Conservation (phyloP, 129 eudicot genomes). For the Arctium lappa region DNA sequence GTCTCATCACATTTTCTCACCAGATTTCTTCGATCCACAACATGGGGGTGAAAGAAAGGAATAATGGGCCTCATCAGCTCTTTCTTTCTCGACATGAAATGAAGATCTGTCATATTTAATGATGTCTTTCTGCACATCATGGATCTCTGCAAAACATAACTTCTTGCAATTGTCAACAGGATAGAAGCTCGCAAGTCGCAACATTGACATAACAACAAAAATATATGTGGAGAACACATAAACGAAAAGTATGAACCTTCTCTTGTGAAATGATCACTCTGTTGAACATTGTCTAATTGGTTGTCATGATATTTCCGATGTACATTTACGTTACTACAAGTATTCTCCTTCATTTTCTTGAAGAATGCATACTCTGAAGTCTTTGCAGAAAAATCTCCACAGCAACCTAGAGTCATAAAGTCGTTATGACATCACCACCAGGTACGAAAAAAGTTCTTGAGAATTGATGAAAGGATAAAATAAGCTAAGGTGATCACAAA, state of each 20-base stretch:
- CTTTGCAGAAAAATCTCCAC: conserved; percentile 57
- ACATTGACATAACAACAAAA: neutral
- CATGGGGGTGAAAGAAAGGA: conserved; percentile 37
- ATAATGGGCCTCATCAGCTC: conserved; percentile 19
- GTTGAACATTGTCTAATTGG: conserved; percentile 22
- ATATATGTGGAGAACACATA: neutral
- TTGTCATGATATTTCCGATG: conserved; percentile 21
- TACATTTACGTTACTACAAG: conserved; percentile 8
- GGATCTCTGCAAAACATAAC: conserved; percentile 34
- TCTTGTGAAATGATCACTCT: conserved; percentile 14
- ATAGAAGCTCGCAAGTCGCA: neutral
- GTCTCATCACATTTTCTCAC: conserved; percentile 27
- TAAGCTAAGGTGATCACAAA: neutral
- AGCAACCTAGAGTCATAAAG: conserved; percentile 2
- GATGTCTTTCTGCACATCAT: conserved; percentile 18
- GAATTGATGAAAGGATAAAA: neutral
- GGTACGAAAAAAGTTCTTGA: neutral
- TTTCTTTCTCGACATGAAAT: conserved; percentile 22
- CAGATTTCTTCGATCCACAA: conserved; percentile 18
- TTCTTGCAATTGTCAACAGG: neutral
- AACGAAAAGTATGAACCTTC: conserved; percentile 21
- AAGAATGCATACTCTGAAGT: conserved; percentile 80
- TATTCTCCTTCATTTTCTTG: conserved; percentile 47
- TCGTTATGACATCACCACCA: conserved; percentile 2
- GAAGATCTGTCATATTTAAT: conserved; percentile 23